Evolutionary conservation across 441 rosid species (phyloP).

Genomic region (Erodium moschatum): DNA sequence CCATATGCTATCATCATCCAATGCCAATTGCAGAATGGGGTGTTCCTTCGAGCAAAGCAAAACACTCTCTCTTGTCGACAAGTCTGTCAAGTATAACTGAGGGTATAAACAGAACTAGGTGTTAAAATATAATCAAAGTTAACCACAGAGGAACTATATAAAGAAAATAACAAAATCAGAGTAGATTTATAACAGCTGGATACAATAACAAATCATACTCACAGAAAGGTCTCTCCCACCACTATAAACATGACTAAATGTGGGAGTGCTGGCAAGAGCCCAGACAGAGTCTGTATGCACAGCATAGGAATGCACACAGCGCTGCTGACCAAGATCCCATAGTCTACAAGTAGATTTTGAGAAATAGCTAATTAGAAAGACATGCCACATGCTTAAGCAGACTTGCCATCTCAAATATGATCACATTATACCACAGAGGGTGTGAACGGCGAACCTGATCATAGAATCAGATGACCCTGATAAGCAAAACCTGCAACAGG

Average conservation of each 20-base stretch:
- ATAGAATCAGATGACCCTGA: constrained; percentile 98
- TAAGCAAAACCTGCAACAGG: constrained; percentile 70
- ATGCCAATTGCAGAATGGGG: constrained; percentile 77
- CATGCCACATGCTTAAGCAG: background rate
- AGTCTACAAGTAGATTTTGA: constrained; percentile 40
- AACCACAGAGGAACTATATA: background rate
- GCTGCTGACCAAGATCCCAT: constrained; percentile 99
- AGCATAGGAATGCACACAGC: constrained; percentile 95
- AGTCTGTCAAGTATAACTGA: constrained; percentile 95
- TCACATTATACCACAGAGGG: constrained; percentile 13
- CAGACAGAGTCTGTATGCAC: constrained; percentile 99
- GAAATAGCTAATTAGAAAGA: background rate
- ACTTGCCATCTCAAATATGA: background rate
- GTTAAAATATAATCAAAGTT: constrained; percentile 16
- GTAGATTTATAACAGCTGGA: background rate
- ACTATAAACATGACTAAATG: constrained; percentile 92
- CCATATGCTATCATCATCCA: constrained; percentile 93
- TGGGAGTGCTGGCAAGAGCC: constrained; percentile 95
- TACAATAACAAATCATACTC: constrained; percentile 32
- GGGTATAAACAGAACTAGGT: constrained; percentile 20
- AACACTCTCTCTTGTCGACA: constrained; percentile 85
- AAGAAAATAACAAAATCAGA: constrained; percentile 1
- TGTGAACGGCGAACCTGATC: constrained; percentile 59
- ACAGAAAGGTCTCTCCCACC: constrained; percentile 99
- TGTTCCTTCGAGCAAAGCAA: constrained; percentile 87